A percentile compares a stretch with the other conserved stretches of the same genome.
Conservation (phyloP, 1,284 basidiomycete species). For the Ustilago nuda region DNA sequence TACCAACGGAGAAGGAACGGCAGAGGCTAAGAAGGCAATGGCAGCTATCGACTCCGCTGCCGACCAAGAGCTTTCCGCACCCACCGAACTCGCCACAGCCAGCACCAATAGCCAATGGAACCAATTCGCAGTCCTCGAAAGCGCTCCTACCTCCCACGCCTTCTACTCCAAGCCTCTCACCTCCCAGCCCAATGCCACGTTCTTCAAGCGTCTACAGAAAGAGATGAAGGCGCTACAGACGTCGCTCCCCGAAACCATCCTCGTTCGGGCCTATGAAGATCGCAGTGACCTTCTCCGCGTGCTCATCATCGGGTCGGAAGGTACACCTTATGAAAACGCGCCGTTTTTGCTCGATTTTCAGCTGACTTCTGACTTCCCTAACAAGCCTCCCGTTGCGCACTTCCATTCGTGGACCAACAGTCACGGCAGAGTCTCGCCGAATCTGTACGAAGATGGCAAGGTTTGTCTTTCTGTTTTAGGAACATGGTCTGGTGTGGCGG, state of each 20-base stretch:
- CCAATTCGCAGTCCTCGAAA: conserved; percentile 55
- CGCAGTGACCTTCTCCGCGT: conserved; percentile 85
- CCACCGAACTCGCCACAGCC: conserved; percentile 25
- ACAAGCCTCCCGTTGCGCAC: conserved; percentile 85
- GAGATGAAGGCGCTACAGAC: conserved; percentile 84
- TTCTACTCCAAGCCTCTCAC: conserved; percentile 33
- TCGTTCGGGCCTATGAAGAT: conserved; percentile 76
- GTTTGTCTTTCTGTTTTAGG: conserved; percentile 91
- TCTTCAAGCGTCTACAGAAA: conserved; percentile 79
- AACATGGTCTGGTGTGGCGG: conserved; percentile 80
- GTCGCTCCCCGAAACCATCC: conserved; percentile 73
- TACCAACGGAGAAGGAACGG: neutral
- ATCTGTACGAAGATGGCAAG: conserved; percentile 94
- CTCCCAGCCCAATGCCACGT: conserved; percentile 73
- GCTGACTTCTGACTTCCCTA: conserved; percentile 80
- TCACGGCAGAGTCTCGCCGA: conserved; percentile 79
- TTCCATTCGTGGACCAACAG: conserved; percentile 95
- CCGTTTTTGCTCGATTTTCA: conserved; percentile 95
- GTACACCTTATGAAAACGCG: conserved; percentile 86
- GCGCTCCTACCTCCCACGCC: conserved; percentile 49
- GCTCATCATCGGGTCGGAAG: conserved; percentile 90
- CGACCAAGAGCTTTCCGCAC: conserved; percentile 14
- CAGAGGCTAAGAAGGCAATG: conserved; percentile 5
- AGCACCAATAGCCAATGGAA: conserved; percentile 33
- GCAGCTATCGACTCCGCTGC: conserved; percentile 11